Evolutionary conservation across 805 yeast genomes (phyloP), one percentile per base, ranked within the genome.

Genomic region (Wickerhamomyces alni): DNA sequence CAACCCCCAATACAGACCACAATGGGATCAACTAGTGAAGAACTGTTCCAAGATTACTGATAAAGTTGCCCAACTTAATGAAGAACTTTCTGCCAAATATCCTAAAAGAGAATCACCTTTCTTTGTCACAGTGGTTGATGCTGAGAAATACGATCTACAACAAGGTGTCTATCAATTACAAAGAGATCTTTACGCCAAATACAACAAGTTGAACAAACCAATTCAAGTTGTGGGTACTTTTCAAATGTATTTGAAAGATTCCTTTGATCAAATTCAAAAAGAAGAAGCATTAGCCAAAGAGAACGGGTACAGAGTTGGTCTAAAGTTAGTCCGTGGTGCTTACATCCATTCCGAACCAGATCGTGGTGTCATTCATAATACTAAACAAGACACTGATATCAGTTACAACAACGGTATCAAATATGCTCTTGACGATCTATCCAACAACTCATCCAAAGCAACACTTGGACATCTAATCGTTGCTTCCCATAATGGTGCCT

Each of bases 241-340:
- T 62, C 98, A 89, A 67, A 80, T 91, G 87, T 89, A 89, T 62
- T 70, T 91, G 54, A 77, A 80, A 36, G 86, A 82, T 46, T 79
- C 94, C 1, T 59, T 79, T 2, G 69, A 70, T 17, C 71, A 84
- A 49, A 66, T 91, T 46, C 61, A 73, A 25, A 47, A 64, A 30
- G 97, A 89, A 58, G 74, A 76, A 47, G 62, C 69, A 48, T 66
- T 79, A 40, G 96, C 97, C 15, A 50, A 63, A 42, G 71, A 74
- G 38, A 61, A 64, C 16, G 60, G 63, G 39, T 89, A 89, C 62
- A 75, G 83, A 56, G 64, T 88, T 41, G 96, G 96, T 17, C 68
- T 88, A 69, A 89, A 89, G 63, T 72, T 89, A 40, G 98, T 89
- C 15, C 78, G 98, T 62, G 98, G 98, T 48, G 98, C 98, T 13